Conservation (phyloP, 768 basidiomycete species). For the Naganishia friedmannii region DNA sequence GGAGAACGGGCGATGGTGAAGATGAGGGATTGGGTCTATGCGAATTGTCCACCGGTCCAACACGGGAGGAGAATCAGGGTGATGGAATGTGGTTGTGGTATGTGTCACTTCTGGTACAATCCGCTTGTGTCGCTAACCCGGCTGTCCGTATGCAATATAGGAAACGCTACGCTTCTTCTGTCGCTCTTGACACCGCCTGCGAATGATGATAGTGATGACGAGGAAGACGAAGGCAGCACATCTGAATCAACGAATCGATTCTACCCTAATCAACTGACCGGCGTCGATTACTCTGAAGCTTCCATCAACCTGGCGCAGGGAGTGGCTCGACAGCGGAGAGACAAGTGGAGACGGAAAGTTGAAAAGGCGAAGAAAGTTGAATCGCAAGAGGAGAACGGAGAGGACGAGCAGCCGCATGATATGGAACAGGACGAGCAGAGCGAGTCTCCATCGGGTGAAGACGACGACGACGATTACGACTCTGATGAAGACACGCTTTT, state of each 20-base stretch:
- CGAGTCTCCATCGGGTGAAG: conserved; percentile 39
- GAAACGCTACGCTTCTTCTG: conserved; percentile 53
- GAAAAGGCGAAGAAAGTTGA: conserved; percentile 28
- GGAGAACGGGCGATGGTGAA: conserved; percentile 53
- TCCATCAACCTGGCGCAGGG: conserved; percentile 50
- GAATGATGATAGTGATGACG: conserved; percentile 43
- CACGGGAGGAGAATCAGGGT: conserved; percentile 38
- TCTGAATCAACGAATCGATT: neutral
- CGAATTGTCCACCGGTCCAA: conserved; percentile 43
- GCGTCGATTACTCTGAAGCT: conserved; percentile 53
- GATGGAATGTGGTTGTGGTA: conserved; percentile 52
- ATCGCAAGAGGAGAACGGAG: conserved; percentile 26
- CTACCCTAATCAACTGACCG: conserved; percentile 45
- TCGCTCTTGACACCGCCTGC: conserved; percentile 39
- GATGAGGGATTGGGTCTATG: conserved; percentile 54
- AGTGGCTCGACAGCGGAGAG: conserved; percentile 33
- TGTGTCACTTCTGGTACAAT: neutral
- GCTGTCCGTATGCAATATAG: conserved; percentile 10
- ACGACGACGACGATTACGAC: conserved; percentile 37
- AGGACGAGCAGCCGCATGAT: conserved; percentile 33
- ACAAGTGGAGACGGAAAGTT: conserved; percentile 21
- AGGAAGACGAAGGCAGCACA: conserved; percentile 13
- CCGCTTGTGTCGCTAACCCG: neutral
- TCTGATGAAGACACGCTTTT: conserved; percentile 13
- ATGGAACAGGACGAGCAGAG: conserved; percentile 28